Evolutionary conservation across 495 filamentous ascomycete genomes (phyloP).

Genomic region (Lepidopterella palustris): DNA sequence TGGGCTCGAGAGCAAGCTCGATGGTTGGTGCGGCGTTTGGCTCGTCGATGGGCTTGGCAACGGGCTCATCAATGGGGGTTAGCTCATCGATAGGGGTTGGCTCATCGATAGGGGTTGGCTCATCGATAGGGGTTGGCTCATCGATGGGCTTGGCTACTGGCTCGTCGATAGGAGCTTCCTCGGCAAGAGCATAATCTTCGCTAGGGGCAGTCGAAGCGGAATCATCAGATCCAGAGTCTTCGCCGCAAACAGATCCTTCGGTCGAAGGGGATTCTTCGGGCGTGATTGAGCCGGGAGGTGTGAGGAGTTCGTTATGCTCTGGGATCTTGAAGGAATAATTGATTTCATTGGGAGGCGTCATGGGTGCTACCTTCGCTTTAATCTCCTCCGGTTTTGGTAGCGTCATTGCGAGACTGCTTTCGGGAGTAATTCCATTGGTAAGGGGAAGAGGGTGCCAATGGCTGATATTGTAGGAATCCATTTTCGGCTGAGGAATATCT

Average conservation of each 20-base stretch:
- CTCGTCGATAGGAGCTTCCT: background rate
- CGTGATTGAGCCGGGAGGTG: background rate
- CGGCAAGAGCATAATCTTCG: conserved; percentile 3
- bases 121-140: too few species aligned
- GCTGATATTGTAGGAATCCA: conserved; percentile 1
- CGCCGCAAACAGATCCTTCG: conserved; percentile 11
- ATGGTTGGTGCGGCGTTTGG: too few species aligned
- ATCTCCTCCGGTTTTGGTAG: background rate
- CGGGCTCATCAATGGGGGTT: background rate
- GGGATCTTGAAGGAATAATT: background rate
- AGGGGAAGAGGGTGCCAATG: conserved; percentile 13
- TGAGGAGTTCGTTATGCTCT: background rate
- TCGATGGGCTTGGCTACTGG: too few species aligned
- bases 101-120: too few species aligned
- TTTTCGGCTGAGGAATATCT: conserved; percentile 4
- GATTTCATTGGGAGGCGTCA: background rate
- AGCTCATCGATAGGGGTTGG: too few species aligned
- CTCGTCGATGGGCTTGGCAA: background rate
- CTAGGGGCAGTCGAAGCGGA: conserved; percentile 13
- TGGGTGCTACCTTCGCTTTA: background rate
- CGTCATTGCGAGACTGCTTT: background rate
- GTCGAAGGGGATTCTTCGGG: conserved; percentile 7
- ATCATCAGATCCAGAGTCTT: conserved; percentile 12
- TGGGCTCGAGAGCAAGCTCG: background rate
- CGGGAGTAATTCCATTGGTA: conserved; percentile 1